A percentile compares a stretch with the other conserved stretches of the same genome.
phyloP scores from a whole-genome alignment of 352 stramenopile species.

The Globisporangium orthogonon region DNA sequence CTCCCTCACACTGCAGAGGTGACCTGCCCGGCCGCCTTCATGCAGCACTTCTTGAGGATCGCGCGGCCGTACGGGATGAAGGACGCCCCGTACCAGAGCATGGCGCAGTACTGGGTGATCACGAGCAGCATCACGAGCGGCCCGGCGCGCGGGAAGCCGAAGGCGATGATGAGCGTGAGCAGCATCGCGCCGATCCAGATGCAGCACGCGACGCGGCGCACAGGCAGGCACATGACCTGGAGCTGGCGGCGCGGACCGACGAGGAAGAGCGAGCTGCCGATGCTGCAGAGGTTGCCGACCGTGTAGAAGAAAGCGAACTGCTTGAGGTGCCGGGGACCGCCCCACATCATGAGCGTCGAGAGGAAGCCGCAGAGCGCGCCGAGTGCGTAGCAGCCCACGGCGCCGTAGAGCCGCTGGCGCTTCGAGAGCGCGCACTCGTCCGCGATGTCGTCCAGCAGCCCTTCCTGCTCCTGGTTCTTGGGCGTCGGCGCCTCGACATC shows the following conservation, averaged over 20 bases:
- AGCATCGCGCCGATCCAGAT: conserved; percentile 76
- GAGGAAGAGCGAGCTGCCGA: conserved; percentile 76
- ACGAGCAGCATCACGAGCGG: conserved; percentile 68
- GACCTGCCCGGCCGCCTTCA: conserved; percentile 47
- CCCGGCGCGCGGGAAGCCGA: conserved; percentile 60
- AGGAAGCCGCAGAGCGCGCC: conserved; percentile 70
- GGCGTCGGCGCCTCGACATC: conserved; percentile 18
- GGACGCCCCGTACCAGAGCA: conserved; percentile 81
- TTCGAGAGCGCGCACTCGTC: conserved; percentile 76
- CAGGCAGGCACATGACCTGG: conserved; percentile 82
- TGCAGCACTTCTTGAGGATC: conserved; percentile 68
- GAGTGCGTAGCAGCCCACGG: conserved; percentile 63
- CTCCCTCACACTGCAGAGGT: conserved; percentile 19
- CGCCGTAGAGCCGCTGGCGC: conserved; percentile 70
- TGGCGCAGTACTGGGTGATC: conserved; percentile 71
- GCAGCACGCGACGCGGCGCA: conserved; percentile 71
- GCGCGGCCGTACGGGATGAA: conserved; percentile 77
- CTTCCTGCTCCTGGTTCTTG: conserved; percentile 65
- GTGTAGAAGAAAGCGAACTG: conserved; percentile 87
- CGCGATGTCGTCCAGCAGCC: conserved; percentile 58
- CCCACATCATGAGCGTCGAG: conserved; percentile 78
- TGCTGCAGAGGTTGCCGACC: conserved; percentile 70
- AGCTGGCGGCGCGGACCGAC: conserved; percentile 61
- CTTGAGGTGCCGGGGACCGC: conserved; percentile 70
- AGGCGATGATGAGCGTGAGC: conserved; percentile 66